phyloP scores from a whole-genome alignment of 2,329 filamentous ascomycete species.

The Alternaria arborescens region DNA sequence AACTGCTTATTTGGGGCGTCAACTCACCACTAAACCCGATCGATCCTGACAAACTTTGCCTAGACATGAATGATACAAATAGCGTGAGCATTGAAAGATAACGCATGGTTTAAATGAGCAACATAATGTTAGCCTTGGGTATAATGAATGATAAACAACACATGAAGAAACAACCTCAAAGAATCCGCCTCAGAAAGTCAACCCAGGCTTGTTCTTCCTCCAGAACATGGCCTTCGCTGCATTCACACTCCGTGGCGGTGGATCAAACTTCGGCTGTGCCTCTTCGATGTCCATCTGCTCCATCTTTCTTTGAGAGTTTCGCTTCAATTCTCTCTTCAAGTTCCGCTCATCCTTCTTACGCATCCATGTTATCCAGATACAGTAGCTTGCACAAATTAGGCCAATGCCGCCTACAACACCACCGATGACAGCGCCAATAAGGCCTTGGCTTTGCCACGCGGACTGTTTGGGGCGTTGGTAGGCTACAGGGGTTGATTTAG shows the following conservation, averaged over 20 bases:
- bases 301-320: slow-evolving; percentile 39
- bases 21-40: background rate
- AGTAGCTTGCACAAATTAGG: slow-evolving; percentile 37
- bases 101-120: slow-evolving; percentile 12
- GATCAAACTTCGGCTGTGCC: slow-evolving; percentile 39
- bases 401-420: slow-evolving; percentile 50
- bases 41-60: background rate
- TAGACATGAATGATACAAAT: background rate
- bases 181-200: slow-evolving; percentile 6
- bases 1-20: background rate
- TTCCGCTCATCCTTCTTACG: slow-evolving; percentile 40
- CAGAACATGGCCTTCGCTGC: slow-evolving; percentile 40
- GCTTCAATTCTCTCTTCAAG: slow-evolving; percentile 38
- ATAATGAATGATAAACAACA: slow-evolving; percentile 8
- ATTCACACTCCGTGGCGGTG: slow-evolving; percentile 38
- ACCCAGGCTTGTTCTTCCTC: slow-evolving; percentile 37
- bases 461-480: slow-evolving; percentile 41
- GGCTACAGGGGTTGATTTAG: slow-evolving; percentile 46
- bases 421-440: slow-evolving; percentile 52
- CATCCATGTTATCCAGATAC: slow-evolving; percentile 41
- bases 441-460: slow-evolving; percentile 45
- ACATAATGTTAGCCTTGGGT: slow-evolving; percentile 24
- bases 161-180: background rate
- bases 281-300: slow-evolving; percentile 47
- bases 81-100: background rate